A percentile compares a stretch with the other conserved stretches of the same genome.
These are phyloP conservation scores for Prillingera fragicola DNA, from an alignment of 1,284 basidiomycete genomes.

Conservation along the genomic window DNA sequence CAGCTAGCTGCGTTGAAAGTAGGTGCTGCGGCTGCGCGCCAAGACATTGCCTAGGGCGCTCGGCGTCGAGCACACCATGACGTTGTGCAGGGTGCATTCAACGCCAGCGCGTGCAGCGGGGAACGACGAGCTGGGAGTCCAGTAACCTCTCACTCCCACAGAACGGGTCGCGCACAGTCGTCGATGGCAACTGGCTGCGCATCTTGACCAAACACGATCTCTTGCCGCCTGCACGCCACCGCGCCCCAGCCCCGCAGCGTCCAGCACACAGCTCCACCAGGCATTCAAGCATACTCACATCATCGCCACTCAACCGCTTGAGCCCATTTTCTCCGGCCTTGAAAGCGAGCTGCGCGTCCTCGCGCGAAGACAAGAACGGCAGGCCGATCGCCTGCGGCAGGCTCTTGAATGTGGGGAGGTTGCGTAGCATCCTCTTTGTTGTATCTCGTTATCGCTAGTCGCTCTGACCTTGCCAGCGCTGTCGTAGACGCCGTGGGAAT, in stretches of 20 bases:
- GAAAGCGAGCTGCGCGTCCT: constrained; percentile 83
- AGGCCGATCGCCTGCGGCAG: constrained; percentile 47
- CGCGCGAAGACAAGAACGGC: constrained; percentile 53
- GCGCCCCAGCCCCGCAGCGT: background rate
- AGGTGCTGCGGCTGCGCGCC: background rate
- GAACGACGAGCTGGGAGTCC: no score
- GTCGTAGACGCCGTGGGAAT: no score
- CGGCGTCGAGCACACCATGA: no score
- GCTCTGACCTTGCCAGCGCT: no score
- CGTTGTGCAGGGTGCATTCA: no score
- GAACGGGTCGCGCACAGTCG: no score
- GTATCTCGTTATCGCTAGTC: no score
- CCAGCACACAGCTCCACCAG: background rate
- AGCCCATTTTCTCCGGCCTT: constrained; percentile 72
- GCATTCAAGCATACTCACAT: constrained; percentile 54
- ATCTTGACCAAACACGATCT: background rate
- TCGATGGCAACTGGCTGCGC: no score
- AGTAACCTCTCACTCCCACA: no score
- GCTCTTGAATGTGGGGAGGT: constrained; percentile 42
- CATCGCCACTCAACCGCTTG: constrained; percentile 61
- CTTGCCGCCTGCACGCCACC: background rate
- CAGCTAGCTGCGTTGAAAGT: background rate
- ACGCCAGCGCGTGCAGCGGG: no score
- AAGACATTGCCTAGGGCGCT: background rate
- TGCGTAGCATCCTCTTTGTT: constrained; percentile 42